Percentiles rank a stretch among this genome's conserved stretches.
phyloP scores from a whole-genome alignment of 495 filamentous ascomycete species.

The Xylaria nigripes region DNA sequence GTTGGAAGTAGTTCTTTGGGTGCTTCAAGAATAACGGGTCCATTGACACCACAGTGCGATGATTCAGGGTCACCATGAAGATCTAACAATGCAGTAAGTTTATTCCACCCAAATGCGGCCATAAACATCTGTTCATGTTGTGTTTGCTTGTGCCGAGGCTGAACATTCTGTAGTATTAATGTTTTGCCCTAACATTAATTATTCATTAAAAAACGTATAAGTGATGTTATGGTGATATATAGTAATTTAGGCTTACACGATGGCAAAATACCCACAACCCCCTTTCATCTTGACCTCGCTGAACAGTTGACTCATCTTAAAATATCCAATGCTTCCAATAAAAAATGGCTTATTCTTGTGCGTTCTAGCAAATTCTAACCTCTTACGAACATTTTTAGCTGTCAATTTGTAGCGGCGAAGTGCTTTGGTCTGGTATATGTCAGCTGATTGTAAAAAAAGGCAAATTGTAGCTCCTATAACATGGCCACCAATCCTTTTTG shows the following conservation, averaged over 20 bases:
- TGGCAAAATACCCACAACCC: neutral
- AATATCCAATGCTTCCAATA: neutral
- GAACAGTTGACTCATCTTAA: neutral
- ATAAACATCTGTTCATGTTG: neutral
- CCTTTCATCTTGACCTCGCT: neutral
- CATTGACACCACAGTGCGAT: too few species aligned
- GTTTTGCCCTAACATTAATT: neutral
- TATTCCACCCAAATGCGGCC: neutral
- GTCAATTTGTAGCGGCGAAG: constrained; percentile 2
- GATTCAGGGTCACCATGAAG: too few species aligned
- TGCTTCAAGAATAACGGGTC: neutral
- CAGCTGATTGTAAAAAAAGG: neutral
- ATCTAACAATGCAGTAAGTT: neutral
- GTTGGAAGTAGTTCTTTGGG: neutral
- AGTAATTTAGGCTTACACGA: neutral
- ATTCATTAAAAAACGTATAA: neutral
- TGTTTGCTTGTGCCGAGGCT: neutral
- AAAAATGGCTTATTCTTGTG: neutral
- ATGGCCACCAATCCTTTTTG: neutral
- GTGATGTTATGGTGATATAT: neutral
- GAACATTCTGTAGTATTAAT: neutral
- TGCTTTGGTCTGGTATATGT: neutral
- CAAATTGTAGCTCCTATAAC: neutral
- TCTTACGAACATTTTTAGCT: neutral
- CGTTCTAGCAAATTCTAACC: constrained; percentile 1